Conservation (phyloP, 1,139 yeast species). For the Geotrichum histeridarum region DNA sequence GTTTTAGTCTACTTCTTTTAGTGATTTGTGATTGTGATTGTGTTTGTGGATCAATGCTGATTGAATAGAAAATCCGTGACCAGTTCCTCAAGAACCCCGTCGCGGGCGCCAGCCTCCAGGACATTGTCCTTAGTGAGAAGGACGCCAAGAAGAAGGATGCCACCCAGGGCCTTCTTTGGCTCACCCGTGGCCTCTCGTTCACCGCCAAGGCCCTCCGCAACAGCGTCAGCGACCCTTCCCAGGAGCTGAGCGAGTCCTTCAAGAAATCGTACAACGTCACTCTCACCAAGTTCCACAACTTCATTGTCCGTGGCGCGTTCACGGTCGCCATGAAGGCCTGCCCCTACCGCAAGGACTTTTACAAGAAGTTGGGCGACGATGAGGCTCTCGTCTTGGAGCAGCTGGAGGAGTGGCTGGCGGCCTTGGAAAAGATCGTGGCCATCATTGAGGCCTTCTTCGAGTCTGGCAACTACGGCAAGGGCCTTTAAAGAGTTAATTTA, state of each 20-base stretch:
- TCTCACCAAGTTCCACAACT: slow-evolving; percentile 72
- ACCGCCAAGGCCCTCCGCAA: slow-evolving; percentile 85
- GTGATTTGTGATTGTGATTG: neutral
- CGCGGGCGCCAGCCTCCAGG: slow-evolving; percentile 64
- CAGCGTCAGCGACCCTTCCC: slow-evolving; percentile 54
- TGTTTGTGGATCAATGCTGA: too few species aligned
- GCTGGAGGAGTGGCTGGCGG: slow-evolving; percentile 66
- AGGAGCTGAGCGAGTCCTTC: slow-evolving; percentile 71
- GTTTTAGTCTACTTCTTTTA: neutral
- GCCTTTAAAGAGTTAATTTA: slow-evolving; percentile 46
- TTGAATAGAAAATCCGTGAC: slow-evolving; percentile 12
- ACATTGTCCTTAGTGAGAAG: slow-evolving; percentile 62
- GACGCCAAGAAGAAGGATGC: slow-evolving; percentile 68
- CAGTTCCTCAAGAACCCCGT: slow-evolving; percentile 63
- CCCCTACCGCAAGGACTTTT: slow-evolving; percentile 85
- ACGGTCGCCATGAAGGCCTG: slow-evolving; percentile 94
- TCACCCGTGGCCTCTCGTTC: slow-evolving; percentile 73
- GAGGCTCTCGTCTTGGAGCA: slow-evolving; percentile 48
- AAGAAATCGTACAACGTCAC: slow-evolving; percentile 79
- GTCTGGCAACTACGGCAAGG: slow-evolving; percentile 83
- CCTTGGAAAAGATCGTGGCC: slow-evolving; percentile 68
- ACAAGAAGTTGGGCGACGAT: slow-evolving; percentile 62
- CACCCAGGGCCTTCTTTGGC: slow-evolving; percentile 88
- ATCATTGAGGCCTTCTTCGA: slow-evolving; percentile 71
- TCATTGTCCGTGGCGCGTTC: slow-evolving; percentile 79